phyloP scores from a whole-genome alignment of 345 rosid species.

The Rubroshorea leprosula region DNA sequence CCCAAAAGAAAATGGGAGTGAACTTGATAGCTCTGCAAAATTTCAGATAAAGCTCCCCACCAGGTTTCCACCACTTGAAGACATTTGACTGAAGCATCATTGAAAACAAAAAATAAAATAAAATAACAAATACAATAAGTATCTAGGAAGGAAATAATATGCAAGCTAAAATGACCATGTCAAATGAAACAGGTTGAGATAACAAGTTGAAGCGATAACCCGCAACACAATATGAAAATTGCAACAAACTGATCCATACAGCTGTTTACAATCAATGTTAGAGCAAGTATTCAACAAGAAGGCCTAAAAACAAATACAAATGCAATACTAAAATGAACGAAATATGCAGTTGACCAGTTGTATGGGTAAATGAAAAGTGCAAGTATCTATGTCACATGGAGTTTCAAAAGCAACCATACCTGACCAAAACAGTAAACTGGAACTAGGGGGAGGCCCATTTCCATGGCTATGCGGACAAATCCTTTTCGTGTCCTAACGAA shows the following conservation, averaged over 20 bases:
- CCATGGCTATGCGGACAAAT: constrained; percentile 79
- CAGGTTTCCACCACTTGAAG: constrained; percentile 96
- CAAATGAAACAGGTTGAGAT: no score
- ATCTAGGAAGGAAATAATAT: background rate
- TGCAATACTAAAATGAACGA: no score
- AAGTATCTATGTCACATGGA: no score
- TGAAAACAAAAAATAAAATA: constrained; percentile 11
- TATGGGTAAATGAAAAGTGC: background rate
- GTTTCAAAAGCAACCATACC: no score
- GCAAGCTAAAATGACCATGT: background rate
- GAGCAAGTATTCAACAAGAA: no score
- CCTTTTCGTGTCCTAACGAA: constrained; percentile 74
- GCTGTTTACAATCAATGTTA: no score
- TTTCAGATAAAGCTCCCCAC: constrained; percentile 47
- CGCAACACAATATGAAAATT: no score
- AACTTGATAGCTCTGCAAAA: constrained; percentile 77
- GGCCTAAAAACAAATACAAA: no score
- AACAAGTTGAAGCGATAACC: no score
- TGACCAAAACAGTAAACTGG: constrained; percentile 95
- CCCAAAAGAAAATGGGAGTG: constrained; percentile 81
- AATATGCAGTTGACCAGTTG: no score
- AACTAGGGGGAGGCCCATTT: constrained; percentile 74
- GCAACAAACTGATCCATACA: no score
- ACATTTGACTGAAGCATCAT: constrained; percentile 43
- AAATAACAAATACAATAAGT: background rate